Evolutionary conservation across 108 stramenopile species (phyloP), one percentile per base, ranked within the genome.

Genomic region (Nitzschia inconspicua): DNA sequence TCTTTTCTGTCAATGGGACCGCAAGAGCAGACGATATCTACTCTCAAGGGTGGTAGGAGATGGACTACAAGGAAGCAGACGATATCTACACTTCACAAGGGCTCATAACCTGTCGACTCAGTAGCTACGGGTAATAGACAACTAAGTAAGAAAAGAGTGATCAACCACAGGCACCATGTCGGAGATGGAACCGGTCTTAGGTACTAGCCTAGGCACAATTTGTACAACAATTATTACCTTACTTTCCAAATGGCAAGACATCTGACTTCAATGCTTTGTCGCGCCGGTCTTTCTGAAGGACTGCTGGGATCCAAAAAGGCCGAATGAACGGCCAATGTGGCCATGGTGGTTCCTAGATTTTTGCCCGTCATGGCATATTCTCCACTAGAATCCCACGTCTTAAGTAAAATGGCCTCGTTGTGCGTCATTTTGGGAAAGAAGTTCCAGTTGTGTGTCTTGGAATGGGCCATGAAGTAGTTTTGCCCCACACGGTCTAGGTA

Each of bases 401-500:
- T 71, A 16, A 79, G 28, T 0, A 80, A 19, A 44, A 79, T 29
- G n/a, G 70, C 77, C 58, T 80, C 79, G 41, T 72, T 61, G 10
- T 63, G 66, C 25, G 49, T 63, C 77, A 85, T 81, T 16, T 80
- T 49, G 9, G 77, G 77, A 55, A 67, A 85, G 41, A 73, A 85
- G 35, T 34, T 72, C 83, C 83, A 85, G 14, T 46, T 5, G 32
- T 85, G 83, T 31, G 56, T 16, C 16, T 26, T 11, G 10, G 65
- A 23, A 23, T 58, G 14, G 35, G 59, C 51, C n/a, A 60, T 65
- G 55, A 82, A 78, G 40, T 78, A 76, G 43, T 80, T 76, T 44
- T 81, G 79, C 9, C 83, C 79, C 16, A 85, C 50, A 40, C 83
- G 60, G 66, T 85, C 83, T 3, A 34, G 32, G 30, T 81, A 81